Evolutionary conservation across 208 protist species (phyloP).

Genomic region (Tetramitus jugosus): DNA sequence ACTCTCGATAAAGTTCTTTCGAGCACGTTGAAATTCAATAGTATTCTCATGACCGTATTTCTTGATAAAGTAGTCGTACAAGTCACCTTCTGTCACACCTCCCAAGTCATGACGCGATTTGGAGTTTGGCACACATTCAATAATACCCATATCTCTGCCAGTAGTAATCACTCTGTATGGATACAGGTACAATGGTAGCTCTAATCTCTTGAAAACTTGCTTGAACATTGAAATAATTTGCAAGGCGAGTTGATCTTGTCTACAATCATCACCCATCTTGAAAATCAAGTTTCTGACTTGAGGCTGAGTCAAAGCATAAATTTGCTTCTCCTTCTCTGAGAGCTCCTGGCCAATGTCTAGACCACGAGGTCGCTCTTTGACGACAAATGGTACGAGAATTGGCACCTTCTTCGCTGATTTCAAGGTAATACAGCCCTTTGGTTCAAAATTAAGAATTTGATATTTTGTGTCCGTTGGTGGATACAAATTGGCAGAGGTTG

Average conservation of each 20-base stretch:
- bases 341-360: slow-evolving; percentile 27
- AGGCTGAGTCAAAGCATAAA: not conserved
- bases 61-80: slow-evolving; percentile 76
- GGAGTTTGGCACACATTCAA: slow-evolving; percentile 75
- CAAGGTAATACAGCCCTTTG: slow-evolving; percentile 62
- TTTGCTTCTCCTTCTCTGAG: not conserved
- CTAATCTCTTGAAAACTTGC: slow-evolving; percentile 63
- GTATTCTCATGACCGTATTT: slow-evolving; percentile 73
- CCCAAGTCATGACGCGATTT: slow-evolving; percentile 76
- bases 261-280: slow-evolving; percentile 87
- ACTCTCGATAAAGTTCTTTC: slow-evolving; percentile 62
- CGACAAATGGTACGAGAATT: slow-evolving; percentile 72
- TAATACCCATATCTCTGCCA: slow-evolving; percentile 67
- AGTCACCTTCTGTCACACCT: slow-evolving; percentile 58
- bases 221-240: slow-evolving; percentile 77
- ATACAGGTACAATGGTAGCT: slow-evolving; percentile 69
- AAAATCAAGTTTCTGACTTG: slow-evolving; percentile 65
- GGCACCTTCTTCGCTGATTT: slow-evolving; percentile 76
- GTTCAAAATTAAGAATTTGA: slow-evolving; percentile 59
- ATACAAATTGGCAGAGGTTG: slow-evolving; percentile 45
- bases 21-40: slow-evolving; percentile 61
- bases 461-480: slow-evolving; percentile 62
- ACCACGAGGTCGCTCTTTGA: slow-evolving; percentile 44
- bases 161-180: slow-evolving; percentile 81
- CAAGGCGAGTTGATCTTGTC: slow-evolving; percentile 80